These are phyloP conservation scores for Sarocladium strictum DNA, from an alignment of 2,329 filamentous ascomycete genomes.

Conservation along the genomic window DNA sequence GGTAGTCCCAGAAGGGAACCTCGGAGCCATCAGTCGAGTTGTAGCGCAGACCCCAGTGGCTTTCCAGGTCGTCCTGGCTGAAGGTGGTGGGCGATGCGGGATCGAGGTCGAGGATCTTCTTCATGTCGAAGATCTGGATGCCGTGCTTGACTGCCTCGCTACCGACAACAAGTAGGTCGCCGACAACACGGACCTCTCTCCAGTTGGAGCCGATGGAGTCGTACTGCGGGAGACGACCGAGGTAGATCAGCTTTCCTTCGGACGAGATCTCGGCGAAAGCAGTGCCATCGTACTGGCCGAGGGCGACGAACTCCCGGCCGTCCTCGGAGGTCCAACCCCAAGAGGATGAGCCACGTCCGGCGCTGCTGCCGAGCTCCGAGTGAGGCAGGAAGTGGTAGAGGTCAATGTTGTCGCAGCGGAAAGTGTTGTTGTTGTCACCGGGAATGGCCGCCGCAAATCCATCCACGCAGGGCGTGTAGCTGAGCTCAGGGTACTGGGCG, in stretches of 20 bases:
- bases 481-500: slow-evolving; percentile 29
- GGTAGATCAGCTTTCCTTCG: slow-evolving; percentile 35
- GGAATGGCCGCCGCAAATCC: slow-evolving; percentile 37
- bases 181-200: slow-evolving; percentile 30
- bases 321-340: slow-evolving; percentile 37
- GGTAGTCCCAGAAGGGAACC: slow-evolving; percentile 10
- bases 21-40: slow-evolving; percentile 13
- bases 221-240: slow-evolving; percentile 35
- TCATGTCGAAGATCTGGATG: slow-evolving; percentile 58
- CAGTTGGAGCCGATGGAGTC: slow-evolving; percentile 28
- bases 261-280: slow-evolving; percentile 37
- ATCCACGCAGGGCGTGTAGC: slow-evolving; percentile 33
- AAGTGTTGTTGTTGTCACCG: slow-evolving; percentile 41
- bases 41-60: slow-evolving; percentile 19
- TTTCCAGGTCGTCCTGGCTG: slow-evolving; percentile 23
- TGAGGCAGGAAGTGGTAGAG: slow-evolving; percentile 51
- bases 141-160: slow-evolving; percentile 41
- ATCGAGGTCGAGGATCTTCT: slow-evolving; percentile 41
- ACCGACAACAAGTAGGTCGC: slow-evolving; percentile 25
- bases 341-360: slow-evolving; percentile 29
- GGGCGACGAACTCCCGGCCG: slow-evolving; percentile 38
- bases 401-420: slow-evolving; percentile 42
- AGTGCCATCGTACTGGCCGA: slow-evolving; percentile 38
- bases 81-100: slow-evolving; percentile 28
- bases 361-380: slow-evolving; percentile 41